Evolutionary conservation across 306 rosid species (phyloP), one percentile per base, ranked within the genome.

Genomic region (Cicer chorassanicum): DNA sequence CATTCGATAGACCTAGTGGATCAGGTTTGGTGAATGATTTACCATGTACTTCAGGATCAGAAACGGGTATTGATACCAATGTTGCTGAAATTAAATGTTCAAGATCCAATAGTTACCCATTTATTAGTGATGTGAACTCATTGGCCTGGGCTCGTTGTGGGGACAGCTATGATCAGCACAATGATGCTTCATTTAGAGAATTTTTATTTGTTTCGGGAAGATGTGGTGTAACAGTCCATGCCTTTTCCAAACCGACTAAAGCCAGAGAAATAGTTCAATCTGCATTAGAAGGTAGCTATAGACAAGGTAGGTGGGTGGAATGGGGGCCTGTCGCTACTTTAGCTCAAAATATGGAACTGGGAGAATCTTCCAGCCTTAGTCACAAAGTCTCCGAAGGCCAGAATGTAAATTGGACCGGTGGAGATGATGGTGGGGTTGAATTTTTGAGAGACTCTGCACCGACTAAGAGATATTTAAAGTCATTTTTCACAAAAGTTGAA

Each of bases 221-320:
- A 78, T 82, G 81, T 81, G 98, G 98, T 55, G 88, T 91, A 60
- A 86, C 86, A 11, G 95, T 89, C 42, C 98, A 91, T 84, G 91
- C 92, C 57, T 94, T 94, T 82, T 57, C 80, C 74, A 80, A 87
- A 72, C 75, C 40, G 45, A 72, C 80, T 44, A 60, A 70, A 78
- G 55, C 76, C 46, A 55, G 56, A 69, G 80, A 80, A 75, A 54
- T 56, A 51, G 66, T 56, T 60, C 71, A 80, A 68, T 75, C 67
- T 61, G 82, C 64, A 76, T 34, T 46, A 75, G 86, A 84, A 72
- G 77, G 84, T 41, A 83, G 80, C 76, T 83, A 61, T 83, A 82
- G 80, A 81, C 83, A 85, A 65, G 96, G 98, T 9, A 79, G 85
- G 85, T 91, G 96, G 98, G 90, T 91, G 73, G 91, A 89, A 74